Base-by-base conservation (phyloP, 306 rosid species). In the Pterocarpus macrocarpus region DNA sequence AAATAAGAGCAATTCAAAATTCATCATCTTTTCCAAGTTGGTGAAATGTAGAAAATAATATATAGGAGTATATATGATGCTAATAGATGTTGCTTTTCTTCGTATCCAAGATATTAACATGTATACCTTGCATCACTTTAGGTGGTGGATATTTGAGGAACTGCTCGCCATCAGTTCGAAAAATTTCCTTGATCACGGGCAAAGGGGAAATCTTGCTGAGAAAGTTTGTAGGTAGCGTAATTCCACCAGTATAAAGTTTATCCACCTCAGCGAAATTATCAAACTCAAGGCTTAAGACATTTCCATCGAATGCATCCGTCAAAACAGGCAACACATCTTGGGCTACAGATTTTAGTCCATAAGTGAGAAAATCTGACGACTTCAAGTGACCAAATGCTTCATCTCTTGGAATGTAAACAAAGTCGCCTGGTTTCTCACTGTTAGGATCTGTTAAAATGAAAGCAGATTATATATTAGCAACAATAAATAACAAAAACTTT, bases 341-440 rank as follows among this genome's bases (percentile, higher is more conserved):
- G 16, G 84, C 44, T 9, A 92, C 34, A 35, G 91, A 83, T 83
- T 92, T 92, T 39, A 92, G 66, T 12, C 89, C 81, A 64, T 86
- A 90, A 15, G 75, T 87, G 7, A 89, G 35, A 11, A 91, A 89
- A 56, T 91, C 93, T 10, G 91, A 81, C 73, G 90, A 47, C 84
- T 91, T 91, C 79, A 85, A 56, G 84, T 86, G 89, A 5, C 88
- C 90, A 58, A 91, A 89, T 45, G 85, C 71, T 69, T 92, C 97
- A 36, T 89, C 97, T 75, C 93, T 80, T 16, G 95, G 97, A 14
- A 90, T 85, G 45, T 87, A 84, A 44, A 88, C 52, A 36, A 75
- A 61, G 16, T 45, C 44, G 2, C 85, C 6, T 0, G 63, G 63
- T 58, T 55, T 74, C 87, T 93, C 97, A 8, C 68, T 67, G 2